Conservation (phyloP, 2,329 filamentous ascomycete species). For the Botryosphaeria dothidea region DNA sequence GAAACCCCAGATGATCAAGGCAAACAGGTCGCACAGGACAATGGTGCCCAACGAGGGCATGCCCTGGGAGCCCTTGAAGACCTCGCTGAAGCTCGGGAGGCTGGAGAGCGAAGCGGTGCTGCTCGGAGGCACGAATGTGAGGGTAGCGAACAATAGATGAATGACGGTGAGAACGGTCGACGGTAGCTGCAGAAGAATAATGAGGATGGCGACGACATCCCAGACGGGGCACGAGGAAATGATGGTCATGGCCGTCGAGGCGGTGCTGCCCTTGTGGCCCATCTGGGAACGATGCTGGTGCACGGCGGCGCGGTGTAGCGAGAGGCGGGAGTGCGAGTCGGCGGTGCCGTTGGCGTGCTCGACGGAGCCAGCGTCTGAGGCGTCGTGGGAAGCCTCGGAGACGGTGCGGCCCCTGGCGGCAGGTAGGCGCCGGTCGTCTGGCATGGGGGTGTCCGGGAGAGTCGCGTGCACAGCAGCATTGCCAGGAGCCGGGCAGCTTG, state of each 20-base stretch:
- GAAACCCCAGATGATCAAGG: conserved; percentile 83
- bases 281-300: conserved; percentile 47
- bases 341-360: conserved; percentile 32
- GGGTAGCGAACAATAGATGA: conserved; percentile 86
- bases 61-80: conserved; percentile 84
- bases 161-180: conserved; percentile 85
- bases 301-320: conserved; percentile 45
- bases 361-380: conserved; percentile 43
- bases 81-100: conserved; percentile 79
- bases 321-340: conserved; percentile 37
- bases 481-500: conserved; percentile 34
- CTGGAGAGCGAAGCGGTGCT: conserved; percentile 74
- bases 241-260: conserved; percentile 80
- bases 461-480: conserved; percentile 26
- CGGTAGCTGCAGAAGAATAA: conserved; percentile 89
- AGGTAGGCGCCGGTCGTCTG: conserved; percentile 17
- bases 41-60: conserved; percentile 85
- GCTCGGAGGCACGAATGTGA: conserved; percentile 84
- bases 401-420: conserved; percentile 40
- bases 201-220: conserved; percentile 95
- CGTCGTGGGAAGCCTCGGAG: conserved; percentile 47
- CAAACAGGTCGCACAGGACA: conserved; percentile 78
- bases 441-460: conserved; percentile 16
- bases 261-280: conserved; percentile 62
- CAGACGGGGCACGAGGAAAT: conserved; percentile 86